Percentiles rank a stretch among this genome's conserved stretches.
These are phyloP conservation scores for Vitis hybrid DNA, from an alignment of 177 flowering plant genomes.

Conservation along the genomic window DNA sequence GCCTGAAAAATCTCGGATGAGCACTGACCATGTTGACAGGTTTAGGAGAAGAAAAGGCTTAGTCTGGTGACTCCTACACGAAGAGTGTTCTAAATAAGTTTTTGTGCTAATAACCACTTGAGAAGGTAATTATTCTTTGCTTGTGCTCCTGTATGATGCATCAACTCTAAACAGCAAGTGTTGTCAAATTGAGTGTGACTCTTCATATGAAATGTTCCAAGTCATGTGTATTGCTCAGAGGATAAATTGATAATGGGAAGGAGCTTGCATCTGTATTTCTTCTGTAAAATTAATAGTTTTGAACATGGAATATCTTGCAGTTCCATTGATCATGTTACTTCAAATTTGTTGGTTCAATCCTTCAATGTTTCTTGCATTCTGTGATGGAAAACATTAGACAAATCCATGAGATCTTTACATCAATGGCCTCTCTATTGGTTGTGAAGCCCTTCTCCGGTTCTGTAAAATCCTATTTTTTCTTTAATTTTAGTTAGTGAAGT, in stretches of 20 bases:
- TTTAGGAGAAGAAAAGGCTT: constrained; percentile 66
- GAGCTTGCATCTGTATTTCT: constrained; percentile 6
- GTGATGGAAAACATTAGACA: too few species aligned
- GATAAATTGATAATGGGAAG: background rate
- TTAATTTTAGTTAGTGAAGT: too few species aligned
- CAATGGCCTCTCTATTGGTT: too few species aligned
- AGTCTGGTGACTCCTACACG: constrained; percentile 47
- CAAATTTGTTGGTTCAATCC: too few species aligned
- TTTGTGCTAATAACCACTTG: constrained; percentile 1
- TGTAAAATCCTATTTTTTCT: too few species aligned
- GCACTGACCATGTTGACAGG: constrained; percentile 75
- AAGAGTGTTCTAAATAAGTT: constrained; percentile 10
- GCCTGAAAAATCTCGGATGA: constrained; percentile 81
- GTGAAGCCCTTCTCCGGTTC: too few species aligned
- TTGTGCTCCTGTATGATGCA: background rate
- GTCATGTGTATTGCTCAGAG: constrained; percentile 13
- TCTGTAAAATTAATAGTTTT: constrained; percentile 8
- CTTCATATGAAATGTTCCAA: constrained; percentile 6
- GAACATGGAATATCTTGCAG: too few species aligned
- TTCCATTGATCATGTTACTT: too few species aligned
- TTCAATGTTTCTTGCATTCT: too few species aligned
- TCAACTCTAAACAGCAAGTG: background rate
- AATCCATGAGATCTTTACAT: too few species aligned
- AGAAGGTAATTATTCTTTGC: background rate
- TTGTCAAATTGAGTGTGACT: constrained; percentile 9